Evolutionary conservation across 495 filamentous ascomycete genomes (phyloP).

Genomic region (Trichoderma parareesei): DNA sequence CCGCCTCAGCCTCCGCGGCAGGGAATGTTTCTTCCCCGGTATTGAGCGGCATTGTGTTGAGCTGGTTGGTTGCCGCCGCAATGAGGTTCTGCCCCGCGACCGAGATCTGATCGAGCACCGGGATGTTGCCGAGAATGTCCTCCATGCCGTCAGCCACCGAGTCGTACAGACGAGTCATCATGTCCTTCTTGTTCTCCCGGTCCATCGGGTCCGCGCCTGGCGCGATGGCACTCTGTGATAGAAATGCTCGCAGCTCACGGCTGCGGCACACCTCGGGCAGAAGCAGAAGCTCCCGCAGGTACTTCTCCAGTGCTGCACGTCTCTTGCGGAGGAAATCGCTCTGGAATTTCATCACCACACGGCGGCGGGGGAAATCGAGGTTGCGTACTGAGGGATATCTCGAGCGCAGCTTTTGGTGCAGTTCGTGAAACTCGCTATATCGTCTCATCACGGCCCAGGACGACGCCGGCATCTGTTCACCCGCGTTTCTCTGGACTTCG

Average conservation of each 20-base stretch:
- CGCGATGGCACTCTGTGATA: constrained; percentile 80
- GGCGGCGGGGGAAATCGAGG: constrained; percentile 82
- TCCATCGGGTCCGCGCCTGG: constrained; percentile 35
- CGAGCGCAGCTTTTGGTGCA: constrained; percentile 78
- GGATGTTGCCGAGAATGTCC: constrained; percentile 89
- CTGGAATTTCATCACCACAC: constrained; percentile 93
- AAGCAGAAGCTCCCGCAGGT: constrained; percentile 73
- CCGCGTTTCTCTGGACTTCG: constrained; percentile 81
- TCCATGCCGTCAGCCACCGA: constrained; percentile 98
- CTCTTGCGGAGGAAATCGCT: constrained; percentile 91
- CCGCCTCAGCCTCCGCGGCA: constrained; percentile 85
- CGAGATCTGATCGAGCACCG: constrained; percentile 89
- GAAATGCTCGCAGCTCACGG: constrained; percentile 83
- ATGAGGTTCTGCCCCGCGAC: constrained; percentile 89
- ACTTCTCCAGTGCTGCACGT: constrained; percentile 71
- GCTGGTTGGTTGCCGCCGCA: constrained; percentile 74
- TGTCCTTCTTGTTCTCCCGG: constrained; percentile 67
- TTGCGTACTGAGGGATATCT: constrained; percentile 80
- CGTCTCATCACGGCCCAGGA: constrained; percentile 72
- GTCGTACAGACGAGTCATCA: constrained; percentile 90
- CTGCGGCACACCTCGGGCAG: constrained; percentile 91
- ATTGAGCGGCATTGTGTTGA: constrained; percentile 44
- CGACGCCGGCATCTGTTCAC: constrained; percentile 79
- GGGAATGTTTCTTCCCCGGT: constrained; percentile 45
- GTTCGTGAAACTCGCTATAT: constrained; percentile 95